Conservation (phyloP, 257 asterid species). For the Eucommia ulmoides region DNA sequence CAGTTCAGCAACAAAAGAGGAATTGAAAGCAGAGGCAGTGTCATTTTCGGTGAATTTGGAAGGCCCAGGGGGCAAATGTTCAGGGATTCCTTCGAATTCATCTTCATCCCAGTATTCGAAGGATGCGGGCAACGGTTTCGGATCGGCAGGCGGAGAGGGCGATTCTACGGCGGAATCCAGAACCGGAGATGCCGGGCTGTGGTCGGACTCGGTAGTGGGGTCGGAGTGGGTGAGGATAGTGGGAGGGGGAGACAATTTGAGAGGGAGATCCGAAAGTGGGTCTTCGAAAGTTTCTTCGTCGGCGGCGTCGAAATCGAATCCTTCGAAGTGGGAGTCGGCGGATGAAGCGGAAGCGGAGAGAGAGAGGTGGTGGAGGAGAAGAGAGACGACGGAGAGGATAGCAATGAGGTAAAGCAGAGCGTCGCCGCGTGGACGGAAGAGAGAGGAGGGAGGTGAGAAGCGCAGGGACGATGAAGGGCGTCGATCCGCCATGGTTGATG, state of each 20-base stretch:
- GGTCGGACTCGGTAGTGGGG: constrained; percentile 44
- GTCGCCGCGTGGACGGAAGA: neutral
- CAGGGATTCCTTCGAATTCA: constrained; percentile 83
- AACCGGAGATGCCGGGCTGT: constrained; percentile 40
- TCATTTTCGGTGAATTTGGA: constrained; percentile 22
- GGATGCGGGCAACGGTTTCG: constrained; percentile 26
- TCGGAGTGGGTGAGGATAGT: constrained; percentile 7
- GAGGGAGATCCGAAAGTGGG: constrained; percentile 28
- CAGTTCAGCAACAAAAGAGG: constrained; percentile 17
- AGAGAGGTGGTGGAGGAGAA: neutral
- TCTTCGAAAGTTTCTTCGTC: constrained; percentile 35
- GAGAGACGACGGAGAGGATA: neutral
- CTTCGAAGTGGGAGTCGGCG: constrained; percentile 48
- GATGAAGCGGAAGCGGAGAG: neutral
- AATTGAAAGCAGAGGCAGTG: constrained; percentile 12
- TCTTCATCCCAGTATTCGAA: constrained; percentile 86
- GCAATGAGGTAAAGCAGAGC: neutral
- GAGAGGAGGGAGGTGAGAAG: neutral
- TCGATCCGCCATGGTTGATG: neutral
- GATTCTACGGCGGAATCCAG: neutral
- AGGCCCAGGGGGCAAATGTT: constrained; percentile 13
- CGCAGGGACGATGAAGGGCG: neutral
- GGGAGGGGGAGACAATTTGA: constrained; percentile 22
- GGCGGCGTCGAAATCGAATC: constrained; percentile 91
- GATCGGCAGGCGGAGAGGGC: constrained; percentile 35